Conservation (phyloP, 176 grass and related monocot genomes). For the Echinochloa phyllopogon region DNA sequence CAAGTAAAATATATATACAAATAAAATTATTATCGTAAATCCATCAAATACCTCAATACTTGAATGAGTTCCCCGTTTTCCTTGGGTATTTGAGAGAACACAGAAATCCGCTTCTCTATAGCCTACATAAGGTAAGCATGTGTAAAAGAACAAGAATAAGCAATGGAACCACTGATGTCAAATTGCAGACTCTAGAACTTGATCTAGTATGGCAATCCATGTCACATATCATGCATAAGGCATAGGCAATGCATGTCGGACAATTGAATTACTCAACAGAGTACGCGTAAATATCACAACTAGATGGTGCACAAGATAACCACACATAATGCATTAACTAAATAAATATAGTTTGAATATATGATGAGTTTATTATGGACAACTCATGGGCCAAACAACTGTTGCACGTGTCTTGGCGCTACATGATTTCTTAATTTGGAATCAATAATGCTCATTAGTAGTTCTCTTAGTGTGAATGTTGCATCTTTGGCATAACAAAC, state of each 20-base stretch:
- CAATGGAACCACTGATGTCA: not conserved
- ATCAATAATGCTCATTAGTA: slow-evolving; percentile 14
- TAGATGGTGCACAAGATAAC: not conserved
- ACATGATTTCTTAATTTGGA: not conserved
- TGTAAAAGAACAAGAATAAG: slow-evolving; percentile 21
- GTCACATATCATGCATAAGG: not conserved
- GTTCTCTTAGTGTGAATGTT: not conserved
- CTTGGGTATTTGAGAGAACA: slow-evolving; percentile 83
- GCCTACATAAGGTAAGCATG: slow-evolving; percentile 50
- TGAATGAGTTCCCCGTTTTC: slow-evolving; percentile 98
- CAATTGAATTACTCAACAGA: not conserved
- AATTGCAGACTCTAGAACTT: not conserved
- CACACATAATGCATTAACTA: not conserved
- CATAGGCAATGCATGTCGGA: slow-evolving; percentile 1
- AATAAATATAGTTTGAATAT: not conserved
- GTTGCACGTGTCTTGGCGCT: not conserved
- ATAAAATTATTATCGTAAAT: not conserved
- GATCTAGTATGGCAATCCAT: not conserved
- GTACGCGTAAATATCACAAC: not conserved
- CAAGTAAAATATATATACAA: not conserved
- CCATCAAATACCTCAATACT: slow-evolving; percentile 62
- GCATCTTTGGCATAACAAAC: not conserved
- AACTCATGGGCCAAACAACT: slow-evolving; percentile 1
- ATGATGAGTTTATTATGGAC: not conserved
- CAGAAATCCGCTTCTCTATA: slow-evolving; percentile 89